Conservation (phyloP, 2,329 filamentous ascomycete genomes). For the Lasiodiplodia sp. region DNA sequence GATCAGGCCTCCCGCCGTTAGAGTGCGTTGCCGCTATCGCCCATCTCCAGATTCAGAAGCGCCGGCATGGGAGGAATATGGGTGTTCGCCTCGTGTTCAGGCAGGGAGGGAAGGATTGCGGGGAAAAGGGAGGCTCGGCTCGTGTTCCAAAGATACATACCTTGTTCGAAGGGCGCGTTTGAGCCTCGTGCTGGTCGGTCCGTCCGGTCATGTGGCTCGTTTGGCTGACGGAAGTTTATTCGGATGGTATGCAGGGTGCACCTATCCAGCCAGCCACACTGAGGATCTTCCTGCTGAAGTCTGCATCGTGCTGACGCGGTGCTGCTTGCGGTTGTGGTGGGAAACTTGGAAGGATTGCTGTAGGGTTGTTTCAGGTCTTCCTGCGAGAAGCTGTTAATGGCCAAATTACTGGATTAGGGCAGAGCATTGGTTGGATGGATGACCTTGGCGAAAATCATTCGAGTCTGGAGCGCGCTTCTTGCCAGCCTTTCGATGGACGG, state of each 20-base stretch:
- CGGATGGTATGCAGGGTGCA: not conserved
- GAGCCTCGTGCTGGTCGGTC: not conserved
- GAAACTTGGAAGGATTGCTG: not conserved
- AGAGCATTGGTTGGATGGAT: not conserved
- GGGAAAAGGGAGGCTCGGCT: not conserved
- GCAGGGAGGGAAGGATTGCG: not conserved
- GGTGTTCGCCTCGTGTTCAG: not conserved
- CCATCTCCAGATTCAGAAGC: not conserved
- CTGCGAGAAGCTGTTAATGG: not conserved
- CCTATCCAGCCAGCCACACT: not conserved
- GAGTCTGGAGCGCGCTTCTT: not conserved
- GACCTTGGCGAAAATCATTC: not conserved
- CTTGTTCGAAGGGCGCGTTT: not conserved
- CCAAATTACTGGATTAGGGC: not conserved
- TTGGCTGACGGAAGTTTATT: not conserved
- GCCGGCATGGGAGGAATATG: not conserved
- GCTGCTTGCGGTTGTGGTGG: not conserved
- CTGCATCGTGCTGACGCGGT: not conserved
- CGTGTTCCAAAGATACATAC: not conserved
- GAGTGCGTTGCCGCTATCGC: not conserved
- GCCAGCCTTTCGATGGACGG: not conserved
- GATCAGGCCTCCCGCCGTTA: not conserved
- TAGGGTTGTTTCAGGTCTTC: not conserved
- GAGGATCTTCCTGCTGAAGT: not conserved
- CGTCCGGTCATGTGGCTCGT: not conserved